Base-by-base conservation (phyloP, 2,329 filamentous ascomycete genomes). In the Helotiales sp. region DNA sequence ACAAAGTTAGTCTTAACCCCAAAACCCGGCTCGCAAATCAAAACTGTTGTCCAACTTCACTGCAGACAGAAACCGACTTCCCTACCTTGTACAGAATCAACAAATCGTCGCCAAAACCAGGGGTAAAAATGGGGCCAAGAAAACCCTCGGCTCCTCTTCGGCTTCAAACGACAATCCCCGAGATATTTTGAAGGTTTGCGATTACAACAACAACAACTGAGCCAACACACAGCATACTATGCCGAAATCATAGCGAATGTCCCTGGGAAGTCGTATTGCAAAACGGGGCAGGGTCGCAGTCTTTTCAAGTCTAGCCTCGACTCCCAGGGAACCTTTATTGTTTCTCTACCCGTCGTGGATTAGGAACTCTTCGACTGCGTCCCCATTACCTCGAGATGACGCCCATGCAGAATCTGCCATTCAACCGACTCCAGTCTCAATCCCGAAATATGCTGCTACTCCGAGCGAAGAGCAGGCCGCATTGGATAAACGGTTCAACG, bases 321-420 rank as follows among this genome's bases (percentile, higher is more conserved):
- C 76, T 72, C 70, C 79, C 69, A 77, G 80, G 72, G 80, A 82
- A 71, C 80, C 80, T 68, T 73, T 83, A 54, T 76, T 80, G 17
- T 83, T 83, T 66, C 79, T 82, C 40, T 83, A 82, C 70, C 81
- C 81, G 61, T 77, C 75, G 69, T 81, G 78, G 78, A 74, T 77
- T 65, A 72, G 77, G 15, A 76, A 77, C 55, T 70, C 69, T 37
- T 67, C 77, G 26, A 64, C 64, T 11, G 30, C 58, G 43, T 67
- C 40, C 28, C 13, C 63, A 49, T n/a, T 24, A 20, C 24, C 54
- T 43, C 61, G 22, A 54, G 22, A 63, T 55, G 61, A 30, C 6
- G 17, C 32, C 22, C 15, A 20, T 32, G 4, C 15, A 7, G 32
- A 55, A 45, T 17, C 20, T 2, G 22, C 7, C 11, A 20, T 6